Percentiles rank a stretch among this genome's conserved stretches.
Evolutionary conservation across 306 rosid genomes (phyloP).

Genomic region (Sesbania bispinosa): DNA sequence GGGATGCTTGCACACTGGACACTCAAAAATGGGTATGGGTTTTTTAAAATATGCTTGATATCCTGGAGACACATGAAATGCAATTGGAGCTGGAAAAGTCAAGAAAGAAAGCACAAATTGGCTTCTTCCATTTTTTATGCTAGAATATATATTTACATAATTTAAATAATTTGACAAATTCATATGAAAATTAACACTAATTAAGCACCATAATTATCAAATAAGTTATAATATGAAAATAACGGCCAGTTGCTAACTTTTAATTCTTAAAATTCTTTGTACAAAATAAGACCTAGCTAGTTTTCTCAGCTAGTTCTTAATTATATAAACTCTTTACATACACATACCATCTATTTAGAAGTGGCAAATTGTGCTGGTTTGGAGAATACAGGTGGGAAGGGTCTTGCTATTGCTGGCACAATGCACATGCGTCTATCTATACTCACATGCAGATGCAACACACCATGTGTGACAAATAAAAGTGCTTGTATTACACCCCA

Average conservation of each 20-base stretch:
- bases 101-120: neutral
- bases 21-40: neutral
- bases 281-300: too few species aligned
- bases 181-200: neutral
- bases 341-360: neutral
- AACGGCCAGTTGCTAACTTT: neutral
- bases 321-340: too few species aligned
- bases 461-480: conserved; percentile 12
- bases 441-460: conserved; percentile 34
- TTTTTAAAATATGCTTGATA: neutral
- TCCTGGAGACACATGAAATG: neutral
- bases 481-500: neutral
- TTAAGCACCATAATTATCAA: neutral
- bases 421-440: conserved; percentile 39
- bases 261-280: neutral
- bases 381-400: conserved; percentile 5
- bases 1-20: neutral
- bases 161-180: neutral
- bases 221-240: neutral
- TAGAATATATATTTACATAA: too few species aligned
- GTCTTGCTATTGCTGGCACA: conserved; percentile 7
- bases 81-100: conserved; percentile 31
- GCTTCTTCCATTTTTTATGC: neutral
- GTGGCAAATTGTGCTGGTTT: neutral
- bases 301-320: neutral